Conservation (phyloP, 306 rosid species). For the Morella rubra region DNA sequence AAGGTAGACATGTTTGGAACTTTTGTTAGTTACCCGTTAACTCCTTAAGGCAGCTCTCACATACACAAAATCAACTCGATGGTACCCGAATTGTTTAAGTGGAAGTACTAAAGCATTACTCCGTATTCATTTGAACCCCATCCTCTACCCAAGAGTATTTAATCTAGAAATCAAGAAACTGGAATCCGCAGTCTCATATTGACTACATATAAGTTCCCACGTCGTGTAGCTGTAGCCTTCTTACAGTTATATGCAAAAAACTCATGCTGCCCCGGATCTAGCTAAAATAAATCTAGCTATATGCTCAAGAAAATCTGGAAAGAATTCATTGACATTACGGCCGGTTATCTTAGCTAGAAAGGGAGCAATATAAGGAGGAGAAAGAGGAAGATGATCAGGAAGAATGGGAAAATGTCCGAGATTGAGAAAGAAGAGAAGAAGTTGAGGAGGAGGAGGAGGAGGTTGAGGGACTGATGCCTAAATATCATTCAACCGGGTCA, state of each 20-base stretch:
- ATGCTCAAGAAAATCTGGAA: too few species aligned
- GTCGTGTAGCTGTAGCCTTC: too few species aligned
- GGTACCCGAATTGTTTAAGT: not conserved
- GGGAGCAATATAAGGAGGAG: not conserved
- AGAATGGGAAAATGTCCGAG: not conserved
- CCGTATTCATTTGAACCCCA: not conserved
- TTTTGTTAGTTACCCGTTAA: not conserved
- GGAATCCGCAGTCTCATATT: not conserved
- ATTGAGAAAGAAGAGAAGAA: not conserved
- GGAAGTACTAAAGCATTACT: not conserved
- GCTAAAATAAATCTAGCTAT: too few species aligned
- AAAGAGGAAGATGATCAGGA: not conserved
- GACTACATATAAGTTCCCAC: not conserved
- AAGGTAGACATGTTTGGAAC: not conserved
- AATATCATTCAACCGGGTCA: not conserved
- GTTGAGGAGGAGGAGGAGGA: not conserved
- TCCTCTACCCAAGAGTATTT: not conserved
- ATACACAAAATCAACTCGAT: not conserved
- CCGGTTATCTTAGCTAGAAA: too few species aligned
- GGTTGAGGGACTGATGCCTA: not conserved
- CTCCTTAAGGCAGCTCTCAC: not conserved
- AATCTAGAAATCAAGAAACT: not conserved
- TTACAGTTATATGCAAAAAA: too few species aligned
- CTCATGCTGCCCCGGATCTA: too few species aligned
- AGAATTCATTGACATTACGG: too few species aligned